A percentile compares a stretch with the other conserved stretches of the same genome.
Evolutionary conservation across 1,139 yeast species (phyloP).

Genomic region (Ogataea hybrid): DNA sequence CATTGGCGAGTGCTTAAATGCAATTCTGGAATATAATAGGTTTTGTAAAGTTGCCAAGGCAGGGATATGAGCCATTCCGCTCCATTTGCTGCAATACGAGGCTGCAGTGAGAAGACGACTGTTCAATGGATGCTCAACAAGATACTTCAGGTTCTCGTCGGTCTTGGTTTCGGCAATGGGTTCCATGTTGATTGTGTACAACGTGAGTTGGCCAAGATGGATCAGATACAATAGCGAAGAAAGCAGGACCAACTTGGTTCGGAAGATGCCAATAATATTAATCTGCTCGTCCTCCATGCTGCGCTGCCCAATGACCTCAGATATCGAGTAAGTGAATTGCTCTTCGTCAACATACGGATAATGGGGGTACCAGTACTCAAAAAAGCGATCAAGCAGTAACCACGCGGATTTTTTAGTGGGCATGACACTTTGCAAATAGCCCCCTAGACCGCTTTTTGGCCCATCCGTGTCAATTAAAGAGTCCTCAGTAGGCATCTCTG

Average conservation of each 20-base stretch:
- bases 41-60: constrained; percentile 40
- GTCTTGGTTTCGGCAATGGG: constrained; percentile 11
- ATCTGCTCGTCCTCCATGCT: constrained; percentile 12
- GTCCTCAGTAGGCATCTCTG: neutral
- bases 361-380: constrained; percentile 37
- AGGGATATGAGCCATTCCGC: constrained; percentile 37
- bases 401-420: constrained; percentile 39
- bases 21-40: constrained; percentile 34
- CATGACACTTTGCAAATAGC: constrained; percentile 20
- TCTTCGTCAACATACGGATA: constrained; percentile 40
- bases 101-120: constrained; percentile 39
- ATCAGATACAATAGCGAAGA: constrained; percentile 23
- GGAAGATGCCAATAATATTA: constrained; percentile 16
- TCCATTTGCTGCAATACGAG: constrained; percentile 40
- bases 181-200: constrained; percentile 33
- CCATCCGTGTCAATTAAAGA: neutral
- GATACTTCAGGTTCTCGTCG: constrained; percentile 27
- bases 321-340: constrained; percentile 20
- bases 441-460: neutral
- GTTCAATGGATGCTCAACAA: constrained; percentile 40
- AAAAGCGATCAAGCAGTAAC: constrained; percentile 39
- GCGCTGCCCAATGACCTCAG: constrained; percentile 20
- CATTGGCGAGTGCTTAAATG: constrained; percentile 40
- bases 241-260: constrained; percentile 32
- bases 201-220: constrained; percentile 36